Percentiles rank a stretch among this genome's conserved stretches.
Evolutionary conservation across 2,329 filamentous ascomycete genomes (phyloP).

Genomic region (Aspergillus eucalypticola): DNA sequence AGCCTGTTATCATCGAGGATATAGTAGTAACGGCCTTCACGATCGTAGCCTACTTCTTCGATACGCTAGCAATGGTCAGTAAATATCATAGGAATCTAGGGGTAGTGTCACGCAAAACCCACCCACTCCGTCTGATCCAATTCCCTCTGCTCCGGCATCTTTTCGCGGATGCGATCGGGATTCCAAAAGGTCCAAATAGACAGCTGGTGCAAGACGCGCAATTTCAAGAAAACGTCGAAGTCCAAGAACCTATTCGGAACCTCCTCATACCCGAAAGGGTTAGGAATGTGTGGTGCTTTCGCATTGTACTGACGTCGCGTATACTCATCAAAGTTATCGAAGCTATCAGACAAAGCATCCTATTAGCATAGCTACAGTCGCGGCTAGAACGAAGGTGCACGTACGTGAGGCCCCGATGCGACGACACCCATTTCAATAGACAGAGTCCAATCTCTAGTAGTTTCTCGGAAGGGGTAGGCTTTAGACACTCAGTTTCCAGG

Average conservation of each 20-base stretch:
- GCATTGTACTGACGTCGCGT: constrained; percentile 81
- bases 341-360: constrained; percentile 50
- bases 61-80: constrained; percentile 42
- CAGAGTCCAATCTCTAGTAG: constrained; percentile 81
- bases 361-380: constrained; percentile 6
- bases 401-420: constrained; percentile 87
- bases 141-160: constrained; percentile 80
- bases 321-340: constrained; percentile 90
- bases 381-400: constrained; percentile 38
- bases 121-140: constrained; percentile 83
- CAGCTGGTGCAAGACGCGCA: constrained; percentile 78
- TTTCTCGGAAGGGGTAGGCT: constrained; percentile 68
- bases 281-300: constrained; percentile 71
- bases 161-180: constrained; percentile 80
- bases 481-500: constrained; percentile 84
- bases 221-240: constrained; percentile 80
- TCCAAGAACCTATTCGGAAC: constrained; percentile 71
- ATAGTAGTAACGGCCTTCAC: constrained; percentile 81
- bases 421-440: constrained; percentile 89
- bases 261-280: constrained; percentile 83
- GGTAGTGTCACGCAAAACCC: constrained; percentile 34
- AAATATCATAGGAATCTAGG: neutral
- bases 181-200: constrained; percentile 87
- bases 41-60: constrained; percentile 71
- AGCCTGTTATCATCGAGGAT: constrained; percentile 92